These are phyloP conservation scores for Aureobasidium sp. DNA, from an alignment of 2,329 filamentous ascomycete species.

Conservation along the genomic window DNA sequence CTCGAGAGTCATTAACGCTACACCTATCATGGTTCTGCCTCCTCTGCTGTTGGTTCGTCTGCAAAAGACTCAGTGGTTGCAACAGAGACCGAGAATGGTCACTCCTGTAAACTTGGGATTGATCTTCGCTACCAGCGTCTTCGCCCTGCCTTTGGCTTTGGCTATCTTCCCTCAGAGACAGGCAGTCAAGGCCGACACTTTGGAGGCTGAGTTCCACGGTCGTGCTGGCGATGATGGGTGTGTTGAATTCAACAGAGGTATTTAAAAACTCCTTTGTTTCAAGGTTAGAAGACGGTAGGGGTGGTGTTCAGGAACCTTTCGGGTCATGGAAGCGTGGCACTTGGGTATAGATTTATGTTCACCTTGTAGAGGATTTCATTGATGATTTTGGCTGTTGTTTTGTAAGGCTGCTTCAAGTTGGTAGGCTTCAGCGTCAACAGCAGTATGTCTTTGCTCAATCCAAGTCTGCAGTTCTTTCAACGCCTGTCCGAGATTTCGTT, in stretches of 20 bases:
- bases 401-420: too few relatives aligned
- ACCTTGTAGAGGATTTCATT: too few relatives aligned
- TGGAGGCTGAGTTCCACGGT: slow-evolving; percentile 83
- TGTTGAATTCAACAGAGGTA: slow-evolving; percentile 95
- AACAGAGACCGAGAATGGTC: slow-evolving; percentile 66
- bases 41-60: slow-evolving; percentile 77
- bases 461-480: too few relatives aligned
- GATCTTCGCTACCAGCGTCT: slow-evolving; percentile 79
- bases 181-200: slow-evolving; percentile 62
- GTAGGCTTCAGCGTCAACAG: too few relatives aligned
- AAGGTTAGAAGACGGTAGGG: background rate
- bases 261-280: slow-evolving; percentile 33
- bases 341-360: too few relatives aligned
- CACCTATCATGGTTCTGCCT: slow-evolving; percentile 94
- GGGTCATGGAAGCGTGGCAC: too few relatives aligned
- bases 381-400: too few relatives aligned
- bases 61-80: slow-evolving; percentile 77
- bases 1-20: slow-evolving; percentile 85
- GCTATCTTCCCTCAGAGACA: slow-evolving; percentile 91
- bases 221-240: slow-evolving; percentile 70
- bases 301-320: too few relatives aligned
- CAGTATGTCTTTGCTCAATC: too few relatives aligned
- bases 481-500: too few relatives aligned
- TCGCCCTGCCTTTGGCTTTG: slow-evolving; percentile 81
- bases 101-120: slow-evolving; percentile 78